Conservation (phyloP, 139 green algal species). For the Chlamydomonas applanata region DNA sequence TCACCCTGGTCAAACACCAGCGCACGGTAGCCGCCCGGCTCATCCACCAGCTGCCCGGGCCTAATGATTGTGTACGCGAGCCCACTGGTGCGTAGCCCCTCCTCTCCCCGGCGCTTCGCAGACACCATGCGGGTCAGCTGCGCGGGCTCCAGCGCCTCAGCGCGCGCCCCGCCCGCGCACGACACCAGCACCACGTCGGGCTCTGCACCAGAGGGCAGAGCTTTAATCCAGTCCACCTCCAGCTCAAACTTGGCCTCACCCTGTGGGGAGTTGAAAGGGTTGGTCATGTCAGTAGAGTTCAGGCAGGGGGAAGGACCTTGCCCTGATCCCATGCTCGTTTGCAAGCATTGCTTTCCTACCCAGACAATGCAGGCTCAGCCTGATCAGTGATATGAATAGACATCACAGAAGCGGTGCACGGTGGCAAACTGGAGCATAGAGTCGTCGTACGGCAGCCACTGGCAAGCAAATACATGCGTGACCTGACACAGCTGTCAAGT, state of each 20-base stretch:
- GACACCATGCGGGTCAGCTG: conserved; percentile 52
- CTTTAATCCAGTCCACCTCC: conserved; percentile 81
- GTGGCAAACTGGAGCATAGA: no score
- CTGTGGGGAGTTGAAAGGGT: no score
- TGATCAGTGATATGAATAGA: no score
- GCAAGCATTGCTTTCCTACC: no score
- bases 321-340: no score
- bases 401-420: no score
- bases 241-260: conserved; percentile 53
- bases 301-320: no score
- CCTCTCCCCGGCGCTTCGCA: conserved; percentile 82
- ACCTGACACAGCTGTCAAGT: no score
- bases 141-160: conserved; percentile 6
- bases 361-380: no score
- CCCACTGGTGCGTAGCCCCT: conserved; percentile 74
- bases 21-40: conserved; percentile 93
- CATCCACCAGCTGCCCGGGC: conserved; percentile 79
- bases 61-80: conserved; percentile 95
- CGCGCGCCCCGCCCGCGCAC: conserved; percentile 50
- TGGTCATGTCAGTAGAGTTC: no score
- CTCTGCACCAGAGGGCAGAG: conserved; percentile 68
- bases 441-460: no score
- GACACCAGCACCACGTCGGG: conserved; percentile 94
- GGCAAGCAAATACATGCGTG: no score
- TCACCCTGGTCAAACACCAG: conserved; percentile 97